phyloP scores from a whole-genome alignment of 768 basidiomycete genomes.

The Galerina marginata region DNA sequence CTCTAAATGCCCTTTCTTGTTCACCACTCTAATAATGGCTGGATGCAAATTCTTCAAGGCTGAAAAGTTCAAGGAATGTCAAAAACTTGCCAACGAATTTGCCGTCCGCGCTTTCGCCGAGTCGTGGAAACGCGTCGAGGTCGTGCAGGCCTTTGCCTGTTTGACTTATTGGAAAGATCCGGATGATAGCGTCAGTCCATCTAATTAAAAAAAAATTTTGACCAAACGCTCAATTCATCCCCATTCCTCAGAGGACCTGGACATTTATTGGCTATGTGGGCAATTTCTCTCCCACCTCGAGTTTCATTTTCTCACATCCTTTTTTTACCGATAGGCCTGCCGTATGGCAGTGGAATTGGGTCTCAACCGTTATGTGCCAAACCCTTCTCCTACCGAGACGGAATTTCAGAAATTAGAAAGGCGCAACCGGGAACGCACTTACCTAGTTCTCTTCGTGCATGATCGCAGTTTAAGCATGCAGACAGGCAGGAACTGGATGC shows the following conservation, averaged over 20 bases:
- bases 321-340: conserved; percentile 59
- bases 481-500: conserved; percentile 88
- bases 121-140: conserved; percentile 82
- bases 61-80: conserved; percentile 67
- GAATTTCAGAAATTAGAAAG: conserved; percentile 74
- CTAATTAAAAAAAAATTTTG: neutral
- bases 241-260: conserved; percentile 70
- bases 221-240: conserved; percentile 21
- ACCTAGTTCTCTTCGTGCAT: conserved; percentile 85
- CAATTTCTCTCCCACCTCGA: conserved; percentile 20
- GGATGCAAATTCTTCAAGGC: conserved; percentile 85
- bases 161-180: conserved; percentile 91
- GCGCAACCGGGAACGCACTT: conserved; percentile 85
- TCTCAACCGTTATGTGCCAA: conserved; percentile 69
- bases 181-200: conserved; percentile 70
- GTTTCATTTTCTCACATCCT: conserved; percentile 9
- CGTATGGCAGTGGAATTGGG: conserved; percentile 88
- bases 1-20: conserved; percentile 79
- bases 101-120: conserved; percentile 81
- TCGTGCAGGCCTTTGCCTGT: conserved; percentile 88
- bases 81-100: conserved; percentile 74
- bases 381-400: conserved; percentile 63
- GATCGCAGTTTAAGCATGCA: conserved; percentile 88
- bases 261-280: conserved; percentile 85
- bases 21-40: conserved; percentile 84